phyloP scores from a whole-genome alignment of 106 monocot species.

The Allium sativum region DNA sequence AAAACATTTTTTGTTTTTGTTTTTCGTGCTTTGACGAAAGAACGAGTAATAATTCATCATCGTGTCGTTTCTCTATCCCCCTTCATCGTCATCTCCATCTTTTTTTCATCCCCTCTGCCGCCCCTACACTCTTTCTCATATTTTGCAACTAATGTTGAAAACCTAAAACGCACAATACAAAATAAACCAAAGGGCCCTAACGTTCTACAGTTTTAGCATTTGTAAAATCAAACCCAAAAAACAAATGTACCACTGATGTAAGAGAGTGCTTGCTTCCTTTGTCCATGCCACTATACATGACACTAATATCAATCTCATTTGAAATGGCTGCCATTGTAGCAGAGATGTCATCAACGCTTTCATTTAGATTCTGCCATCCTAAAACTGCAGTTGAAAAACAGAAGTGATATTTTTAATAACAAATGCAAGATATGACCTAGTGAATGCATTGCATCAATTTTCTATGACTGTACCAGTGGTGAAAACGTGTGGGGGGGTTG shows the following conservation, averaged over 20 bases:
- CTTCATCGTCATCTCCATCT: too few relatives aligned
- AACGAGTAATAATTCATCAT: too few relatives aligned
- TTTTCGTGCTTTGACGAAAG: too few relatives aligned
- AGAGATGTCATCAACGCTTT: constrained; percentile 80
- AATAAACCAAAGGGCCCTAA: neutral
- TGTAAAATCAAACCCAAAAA: too few relatives aligned
- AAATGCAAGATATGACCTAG: neutral
- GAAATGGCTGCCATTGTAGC: constrained; percentile 77
- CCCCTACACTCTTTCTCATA: too few relatives aligned
- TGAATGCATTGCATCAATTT: neutral
- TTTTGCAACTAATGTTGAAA: too few relatives aligned
- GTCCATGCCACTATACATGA: constrained; percentile 62
- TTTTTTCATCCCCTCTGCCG: too few relatives aligned
- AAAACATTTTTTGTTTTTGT: too few relatives aligned
- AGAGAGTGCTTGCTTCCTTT: constrained; percentile 54
- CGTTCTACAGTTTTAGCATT: too few relatives aligned
- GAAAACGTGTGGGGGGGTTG: constrained; percentile 70
- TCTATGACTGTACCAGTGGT: constrained; percentile 39
- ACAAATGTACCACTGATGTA: constrained; percentile 78
- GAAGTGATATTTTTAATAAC: neutral
- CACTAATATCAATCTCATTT: constrained; percentile 60
- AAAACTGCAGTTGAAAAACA: constrained; percentile 43
- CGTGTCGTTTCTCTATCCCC: too few relatives aligned
- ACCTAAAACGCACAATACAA: too few relatives aligned
- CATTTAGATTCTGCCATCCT: constrained; percentile 90